phyloP scores from a whole-genome alignment of 2,329 filamentous ascomycete species.

The Paracoccidioides lutzii region DNA sequence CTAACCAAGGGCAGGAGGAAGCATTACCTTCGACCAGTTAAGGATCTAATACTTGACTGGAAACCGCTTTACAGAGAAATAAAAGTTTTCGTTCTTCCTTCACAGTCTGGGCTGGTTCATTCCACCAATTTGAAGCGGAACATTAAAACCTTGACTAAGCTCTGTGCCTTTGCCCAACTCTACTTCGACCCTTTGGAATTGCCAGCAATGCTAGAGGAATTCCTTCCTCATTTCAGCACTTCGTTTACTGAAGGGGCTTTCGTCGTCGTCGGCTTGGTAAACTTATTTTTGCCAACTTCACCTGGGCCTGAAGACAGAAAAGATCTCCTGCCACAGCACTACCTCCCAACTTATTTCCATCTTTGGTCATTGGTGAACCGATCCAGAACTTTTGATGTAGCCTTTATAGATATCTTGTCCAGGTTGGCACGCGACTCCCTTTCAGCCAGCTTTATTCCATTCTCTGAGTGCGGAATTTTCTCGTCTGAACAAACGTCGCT shows the following conservation, averaged over 20 bases:
- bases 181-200: conserved; percentile 88
- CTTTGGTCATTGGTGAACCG: conserved; percentile 87
- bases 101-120: conserved; percentile 57
- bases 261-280: conserved; percentile 78
- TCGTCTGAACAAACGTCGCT: conserved; percentile 82
- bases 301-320: conserved; percentile 53
- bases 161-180: conserved; percentile 77
- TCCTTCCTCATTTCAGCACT: conserved; percentile 79
- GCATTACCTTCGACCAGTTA: conserved; percentile 82
- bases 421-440: conserved; percentile 75
- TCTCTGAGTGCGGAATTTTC: conserved; percentile 79
- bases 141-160: conserved; percentile 65
- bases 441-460: conserved; percentile 59
- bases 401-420: conserved; percentile 81
- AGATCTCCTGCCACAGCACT: conserved; percentile 74
- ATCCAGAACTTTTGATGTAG: conserved; percentile 74
- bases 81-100: conserved; percentile 77
- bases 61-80: conserved; percentile 82
- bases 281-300: conserved; percentile 74
- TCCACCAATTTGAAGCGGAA: conserved; percentile 52
- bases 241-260: conserved; percentile 87
- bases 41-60: conserved; percentile 90
- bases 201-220: conserved; percentile 65
- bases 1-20: conserved; percentile 53
- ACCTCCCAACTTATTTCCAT: conserved; percentile 90